These are phyloP conservation scores for Chlorella sp. DNA, from an alignment of 139 green algal genomes.

Conservation along the genomic window DNA sequence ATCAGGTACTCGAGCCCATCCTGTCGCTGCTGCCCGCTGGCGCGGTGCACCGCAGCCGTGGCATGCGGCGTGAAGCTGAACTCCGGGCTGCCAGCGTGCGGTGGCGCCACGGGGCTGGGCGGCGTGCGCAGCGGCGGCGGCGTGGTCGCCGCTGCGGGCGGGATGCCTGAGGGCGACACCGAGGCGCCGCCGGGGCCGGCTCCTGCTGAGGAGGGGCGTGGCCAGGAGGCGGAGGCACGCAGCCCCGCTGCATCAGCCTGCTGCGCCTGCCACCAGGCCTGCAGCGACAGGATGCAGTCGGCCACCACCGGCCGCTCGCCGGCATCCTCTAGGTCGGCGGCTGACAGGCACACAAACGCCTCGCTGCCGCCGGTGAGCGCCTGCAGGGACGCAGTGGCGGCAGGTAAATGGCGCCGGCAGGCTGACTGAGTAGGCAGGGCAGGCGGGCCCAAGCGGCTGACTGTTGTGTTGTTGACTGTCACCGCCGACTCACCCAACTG, in stretches of 20 bases:
- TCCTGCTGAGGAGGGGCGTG: no score
- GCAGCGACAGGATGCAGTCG: conserved; percentile 72
- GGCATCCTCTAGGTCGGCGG: conserved; percentile 59
- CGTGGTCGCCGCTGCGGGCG: no score
- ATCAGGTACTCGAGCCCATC: conserved; percentile 46
- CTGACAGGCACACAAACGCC: conserved; percentile 45
- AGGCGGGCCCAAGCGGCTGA: no score
- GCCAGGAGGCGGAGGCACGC: neutral
- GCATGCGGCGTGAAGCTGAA: conserved; percentile 38
- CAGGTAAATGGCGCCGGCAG: no score
- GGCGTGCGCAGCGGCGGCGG: neutral
- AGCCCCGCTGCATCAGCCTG: neutral
- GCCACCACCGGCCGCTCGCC: conserved; percentile 47
- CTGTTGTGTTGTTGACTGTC: no score
- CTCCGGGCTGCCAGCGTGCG: no score
- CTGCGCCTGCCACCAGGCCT: conserved; percentile 46
- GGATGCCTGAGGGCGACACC: neutral
- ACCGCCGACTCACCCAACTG: no score
- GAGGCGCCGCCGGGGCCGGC: neutral
- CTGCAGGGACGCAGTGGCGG: neutral
- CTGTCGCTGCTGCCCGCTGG: neutral
- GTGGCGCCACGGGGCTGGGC: no score
- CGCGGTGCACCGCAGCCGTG: neutral
- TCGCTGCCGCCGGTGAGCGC: conserved; percentile 29
- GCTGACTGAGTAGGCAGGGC: no score